Base-by-base conservation (phyloP, 345 rosid species). In the Noccaea caerulescens region DNA sequence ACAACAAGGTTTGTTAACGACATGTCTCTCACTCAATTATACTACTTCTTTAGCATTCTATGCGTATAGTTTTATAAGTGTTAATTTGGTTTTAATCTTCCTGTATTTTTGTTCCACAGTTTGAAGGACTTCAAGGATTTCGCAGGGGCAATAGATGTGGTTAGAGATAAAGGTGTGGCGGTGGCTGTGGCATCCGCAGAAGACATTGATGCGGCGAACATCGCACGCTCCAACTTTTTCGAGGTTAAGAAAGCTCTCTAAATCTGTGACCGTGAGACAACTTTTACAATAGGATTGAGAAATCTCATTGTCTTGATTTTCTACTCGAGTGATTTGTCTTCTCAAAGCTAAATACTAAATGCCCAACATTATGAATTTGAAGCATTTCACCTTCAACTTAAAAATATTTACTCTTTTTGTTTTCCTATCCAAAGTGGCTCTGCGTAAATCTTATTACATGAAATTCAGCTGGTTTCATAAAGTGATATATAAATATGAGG, bases 101-200 rank as follows among this genome's bases (percentile, higher is more conserved):
- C 30, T 27, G 13, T 9, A 37, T 32, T 69, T 18, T 44, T 53
- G 36, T 10, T 27, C 14, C 32, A 37, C 95, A 92, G 98, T 68
- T 66, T 80, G 76, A 88, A 86, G 81, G 92, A 92, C 84, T 92
- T 93, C 84, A 90, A 78, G 85, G 84, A 85, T 63, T 93, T 93
- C 56, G 92, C 85, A 0, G 84, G 78, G 54, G 92, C 81, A 67
- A 76, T 93, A 10, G 96, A 93, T 10, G 82, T 88, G 0, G 81
- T 88, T 44, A 87, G 79, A 67, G 83, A 84, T 55, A 80, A 82
- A 66, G 97, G 98, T 63, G 93, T 93, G 1, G 76, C 72, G 3
- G 98, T 91, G 1, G 92, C 85, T 1, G 98, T 92, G 66, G 94
- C 94, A 47, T 92, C 96, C 13, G 86, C 82, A 1, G 89, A 86